These are phyloP conservation scores for Akanthomyces muscarius DNA, from an alignment of 2,329 filamentous ascomycete genomes.

Conservation along the genomic window DNA sequence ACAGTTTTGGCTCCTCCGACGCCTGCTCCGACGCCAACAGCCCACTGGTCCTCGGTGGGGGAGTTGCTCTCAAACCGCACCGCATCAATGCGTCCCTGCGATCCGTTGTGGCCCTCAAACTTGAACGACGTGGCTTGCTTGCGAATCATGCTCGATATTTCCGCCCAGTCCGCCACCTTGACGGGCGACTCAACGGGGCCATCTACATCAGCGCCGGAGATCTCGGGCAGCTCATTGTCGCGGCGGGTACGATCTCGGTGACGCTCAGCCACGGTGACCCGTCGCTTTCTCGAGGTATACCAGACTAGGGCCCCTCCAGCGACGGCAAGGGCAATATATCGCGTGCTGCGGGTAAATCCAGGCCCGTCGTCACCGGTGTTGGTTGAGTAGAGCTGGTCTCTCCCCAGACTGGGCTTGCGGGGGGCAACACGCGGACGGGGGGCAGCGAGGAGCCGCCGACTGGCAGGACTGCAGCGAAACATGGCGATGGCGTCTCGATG, in stretches of 20 bases:
- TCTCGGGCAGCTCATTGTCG: constrained; percentile 10
- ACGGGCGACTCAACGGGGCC: constrained; percentile 28
- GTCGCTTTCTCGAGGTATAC: constrained; percentile 7
- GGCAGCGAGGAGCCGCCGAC: not conserved
- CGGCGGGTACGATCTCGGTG: constrained; percentile 1
- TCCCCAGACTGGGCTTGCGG: not conserved
- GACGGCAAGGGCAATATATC: not conserved
- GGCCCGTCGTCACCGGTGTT: not conserved
- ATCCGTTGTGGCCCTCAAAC: constrained; percentile 26
- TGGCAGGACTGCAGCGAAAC: constrained; percentile 4
- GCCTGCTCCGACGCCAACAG: constrained; percentile 29
- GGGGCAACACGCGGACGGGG: not conserved
- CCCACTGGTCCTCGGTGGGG: constrained; percentile 35
- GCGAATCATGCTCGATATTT: constrained; percentile 30
- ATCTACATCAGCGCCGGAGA: constrained; percentile 1
- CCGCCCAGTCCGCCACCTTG: constrained; percentile 24
- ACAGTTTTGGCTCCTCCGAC: constrained; percentile 27
- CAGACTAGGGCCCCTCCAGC: constrained; percentile 1
- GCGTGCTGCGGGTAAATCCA: constrained; percentile 6
- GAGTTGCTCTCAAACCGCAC: constrained; percentile 33
- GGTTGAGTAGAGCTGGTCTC: constrained; percentile 7
- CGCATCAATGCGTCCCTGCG: constrained; percentile 31
- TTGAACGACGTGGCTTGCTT: constrained; percentile 28
- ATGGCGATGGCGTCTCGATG: not conserved
- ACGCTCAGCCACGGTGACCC: not conserved